These are phyloP conservation scores for Solanum aculeatissimum DNA, from an alignment of 305 asterid species.

Conservation along the genomic window DNA sequence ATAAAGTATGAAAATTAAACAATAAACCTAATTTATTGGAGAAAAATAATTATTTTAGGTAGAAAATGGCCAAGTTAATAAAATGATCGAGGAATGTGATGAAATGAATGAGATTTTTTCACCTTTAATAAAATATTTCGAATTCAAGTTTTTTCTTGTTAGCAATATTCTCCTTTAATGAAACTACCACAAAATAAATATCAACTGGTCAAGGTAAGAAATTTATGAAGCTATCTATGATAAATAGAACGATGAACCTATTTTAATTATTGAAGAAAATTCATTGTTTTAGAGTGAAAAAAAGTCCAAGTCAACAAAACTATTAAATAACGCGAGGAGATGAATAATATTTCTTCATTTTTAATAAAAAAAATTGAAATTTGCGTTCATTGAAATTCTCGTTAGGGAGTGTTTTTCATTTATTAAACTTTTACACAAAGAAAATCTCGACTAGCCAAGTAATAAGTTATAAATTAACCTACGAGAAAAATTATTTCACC, in stretches of 20 bases:
- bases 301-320: background rate
- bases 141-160: too few relatives aligned
- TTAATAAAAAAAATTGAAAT: background rate
- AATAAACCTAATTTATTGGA: background rate
- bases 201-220: background rate
- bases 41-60: background rate
- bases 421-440: background rate
- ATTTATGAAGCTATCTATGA: background rate
- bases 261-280: background rate
- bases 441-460: background rate
- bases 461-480: background rate
- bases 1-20: background rate
- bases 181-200: background rate
- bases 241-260: background rate
- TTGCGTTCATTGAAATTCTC: rapidly evolving
- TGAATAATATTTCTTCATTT: background rate
- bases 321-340: background rate
- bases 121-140: background rate
- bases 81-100: background rate
- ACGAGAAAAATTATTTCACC: background rate
- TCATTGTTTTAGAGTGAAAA: background rate
- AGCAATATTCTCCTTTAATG: background rate
- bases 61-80: background rate
- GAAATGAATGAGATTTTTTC: background rate
- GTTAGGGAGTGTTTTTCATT: background rate